Evolutionary conservation across 176 grass and related monocot genomes (phyloP), one percentile per base, ranked within the genome.

Genomic region (Chloris gayana): DNA sequence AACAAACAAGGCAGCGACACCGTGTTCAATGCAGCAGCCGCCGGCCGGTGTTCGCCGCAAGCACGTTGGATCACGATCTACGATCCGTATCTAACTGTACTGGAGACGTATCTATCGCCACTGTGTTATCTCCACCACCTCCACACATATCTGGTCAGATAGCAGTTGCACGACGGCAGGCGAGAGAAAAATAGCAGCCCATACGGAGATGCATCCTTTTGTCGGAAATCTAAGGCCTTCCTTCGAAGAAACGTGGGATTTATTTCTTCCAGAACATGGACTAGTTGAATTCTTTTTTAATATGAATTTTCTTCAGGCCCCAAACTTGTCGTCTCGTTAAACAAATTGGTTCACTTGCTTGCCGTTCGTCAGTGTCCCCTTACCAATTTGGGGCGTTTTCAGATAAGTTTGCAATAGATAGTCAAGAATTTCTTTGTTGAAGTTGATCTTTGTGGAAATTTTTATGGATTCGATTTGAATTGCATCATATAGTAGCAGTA

Each of bases 71-170:
- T 50, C 67, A 57, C 13, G 44, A 25, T 71, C 56, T 66, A 50
- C 12, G 66, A 77, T 71, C 51, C 58, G 39, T 73, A 83, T 83
- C 68, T 53, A 7, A 9, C 42, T 79, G 42, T 27, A 7, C 45
- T 27, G 70, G 45, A 72, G 63, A 30, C 67, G 80, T 75, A 85
- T 76, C 87, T 27, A 3, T 70, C 32, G 7, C 24, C 32, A 84
- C 86, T 75, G 70, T 84, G 39, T 32, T 19, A 31, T 31, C 75
- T 24, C 76, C 62, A 34, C 60, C 60, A 9, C 22, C 47, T 53
- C 8, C 5, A 15, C 45, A 49, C 14, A 44, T 44, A 44, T 44
- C 70, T 31, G 30, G 21, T n/a, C 27, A 51, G 46, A 22, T 32
- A 33, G 27, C 46, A 73, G 27, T 5, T 50, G 26, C 27, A 33